Evolutionary conservation across 305 asterid species (phyloP), one percentile per base, ranked within the genome.

Genomic region (Fraxinus velutina): DNA sequence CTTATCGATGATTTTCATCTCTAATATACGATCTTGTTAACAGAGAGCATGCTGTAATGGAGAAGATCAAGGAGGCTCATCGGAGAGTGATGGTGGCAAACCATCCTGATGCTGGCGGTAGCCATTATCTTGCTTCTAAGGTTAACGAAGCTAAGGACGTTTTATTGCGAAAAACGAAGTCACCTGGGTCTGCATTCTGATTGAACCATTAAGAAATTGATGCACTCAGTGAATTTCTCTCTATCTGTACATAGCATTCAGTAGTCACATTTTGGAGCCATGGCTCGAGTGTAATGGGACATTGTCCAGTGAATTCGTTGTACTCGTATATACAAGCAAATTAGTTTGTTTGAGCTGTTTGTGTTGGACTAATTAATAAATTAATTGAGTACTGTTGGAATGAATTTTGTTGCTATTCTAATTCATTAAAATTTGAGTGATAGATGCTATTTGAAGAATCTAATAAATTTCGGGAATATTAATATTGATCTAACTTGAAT

Each of bases 101-200:
- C 87, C 97, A 93, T 78, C 98, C 97, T 1, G 96, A 93, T 80
- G 92, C 92, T n/a, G 98, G 97, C 7, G 98, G 97, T 27, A 92
- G 98, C 86, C 92, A 90, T 85, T 94, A 89, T 89, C 91, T 91
- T 78, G 96, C 98, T 70, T 92, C 94, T n/a, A 94, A 94, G 87
- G 88, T 92, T 82, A 92, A 91, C 22, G 97, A 94, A 86, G 98
- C 97, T 2, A 94, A 92, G 89, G 96, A 94, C 17, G 1, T 90
- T 0, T 57, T 94, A 87, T n/a, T 86, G 30, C 90, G 89, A 81
- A 93, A 83, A 73, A 76, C 85, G 1, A 84, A 81, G 78, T 73
- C 85, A 12, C 5, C 87, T 0, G 85, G 78, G 75, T 89, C 97
- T 29, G 94, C 84, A 2, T 93, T 91, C 83, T 93, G 87, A 87